Evolutionary conservation across 352 stramenopile species (phyloP).

Genomic region (Paralagenidium karlingii): DNA sequence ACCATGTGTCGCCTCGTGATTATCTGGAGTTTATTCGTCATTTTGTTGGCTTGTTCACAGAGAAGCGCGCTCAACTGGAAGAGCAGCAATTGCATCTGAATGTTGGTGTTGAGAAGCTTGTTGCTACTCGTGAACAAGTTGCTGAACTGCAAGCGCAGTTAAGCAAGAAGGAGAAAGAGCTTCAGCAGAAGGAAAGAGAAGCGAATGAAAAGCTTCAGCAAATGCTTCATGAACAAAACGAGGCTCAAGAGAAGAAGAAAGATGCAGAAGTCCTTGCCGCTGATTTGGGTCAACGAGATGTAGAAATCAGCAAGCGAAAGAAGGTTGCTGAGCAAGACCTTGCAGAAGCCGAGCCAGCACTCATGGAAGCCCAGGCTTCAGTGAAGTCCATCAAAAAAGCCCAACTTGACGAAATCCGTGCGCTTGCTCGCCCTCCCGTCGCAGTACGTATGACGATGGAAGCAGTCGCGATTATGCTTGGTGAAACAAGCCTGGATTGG

Average conservation of each 20-base stretch:
- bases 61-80: conserved; percentile 86
- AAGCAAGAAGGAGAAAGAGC: conserved; percentile 88
- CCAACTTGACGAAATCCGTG: conserved; percentile 98
- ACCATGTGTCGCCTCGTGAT: conserved; percentile 85
- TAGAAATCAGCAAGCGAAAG: conserved; percentile 91
- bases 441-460: conserved; percentile 96
- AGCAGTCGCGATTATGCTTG: conserved; percentile 97
- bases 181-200: conserved; percentile 94
- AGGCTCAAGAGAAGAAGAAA: conserved; percentile 94
- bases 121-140: conserved; percentile 97
- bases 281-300: conserved; percentile 92
- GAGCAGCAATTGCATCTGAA: conserved; percentile 98
- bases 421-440: conserved; percentile 89
- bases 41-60: conserved; percentile 84
- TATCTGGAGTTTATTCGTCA: conserved; percentile 90
- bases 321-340: conserved; percentile 94
- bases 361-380: conserved; percentile 92
- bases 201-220: conserved; percentile 98
- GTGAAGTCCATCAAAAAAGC: conserved; percentile 98
- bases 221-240: conserved; percentile 98
- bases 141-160: conserved; percentile 84
- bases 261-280: conserved; percentile 92
- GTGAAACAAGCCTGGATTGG: conserved; percentile 94
- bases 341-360: conserved; percentile 94
- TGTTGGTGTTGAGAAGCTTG: conserved; percentile 96